Conservation (phyloP, 2,329 filamentous ascomycete species). For the Zalaria obscura region DNA sequence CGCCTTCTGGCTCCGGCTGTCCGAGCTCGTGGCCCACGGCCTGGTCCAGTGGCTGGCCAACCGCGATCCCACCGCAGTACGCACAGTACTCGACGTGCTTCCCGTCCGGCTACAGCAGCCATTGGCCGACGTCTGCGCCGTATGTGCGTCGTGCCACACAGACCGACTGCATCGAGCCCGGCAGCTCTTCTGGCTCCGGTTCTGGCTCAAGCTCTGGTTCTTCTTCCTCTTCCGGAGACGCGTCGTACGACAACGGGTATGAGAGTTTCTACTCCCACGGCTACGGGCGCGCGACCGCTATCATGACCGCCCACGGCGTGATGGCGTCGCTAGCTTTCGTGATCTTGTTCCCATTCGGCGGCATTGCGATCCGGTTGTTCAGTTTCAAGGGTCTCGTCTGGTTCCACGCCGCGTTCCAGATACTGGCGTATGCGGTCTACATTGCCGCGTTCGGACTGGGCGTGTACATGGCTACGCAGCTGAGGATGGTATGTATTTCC, state of each 20-base stretch:
- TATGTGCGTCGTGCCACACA: neutral
- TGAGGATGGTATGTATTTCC: conserved; percentile 13
- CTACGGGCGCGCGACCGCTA: neutral
- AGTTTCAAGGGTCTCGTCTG: conserved; percentile 28
- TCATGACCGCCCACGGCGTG: conserved; percentile 26
- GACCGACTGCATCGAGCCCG: neutral
- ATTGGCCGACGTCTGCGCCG: neutral
- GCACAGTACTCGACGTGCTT: neutral
- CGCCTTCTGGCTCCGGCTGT: conserved; percentile 7
- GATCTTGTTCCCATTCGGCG: conserved; percentile 29
- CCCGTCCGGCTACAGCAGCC: neutral
- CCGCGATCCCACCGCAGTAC: conserved; percentile 5
- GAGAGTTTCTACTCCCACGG: neutral
- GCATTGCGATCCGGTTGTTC: conserved; percentile 27
- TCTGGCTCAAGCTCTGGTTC: conserved; percentile 1
- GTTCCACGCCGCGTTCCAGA: conserved; percentile 32
- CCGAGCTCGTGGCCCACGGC: conserved; percentile 7
- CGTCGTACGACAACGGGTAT: conserved; percentile 1
- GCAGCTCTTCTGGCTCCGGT: neutral
- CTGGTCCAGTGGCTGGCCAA: conserved; percentile 7
- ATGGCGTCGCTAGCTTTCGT: conserved; percentile 30
- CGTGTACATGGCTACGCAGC: conserved; percentile 30
- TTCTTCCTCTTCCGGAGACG: neutral
- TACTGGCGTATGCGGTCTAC: conserved; percentile 32
- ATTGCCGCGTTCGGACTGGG: conserved; percentile 38